Evolutionary conservation across 345 rosid species (phyloP).

Genomic region (Euclidium syriacum): DNA sequence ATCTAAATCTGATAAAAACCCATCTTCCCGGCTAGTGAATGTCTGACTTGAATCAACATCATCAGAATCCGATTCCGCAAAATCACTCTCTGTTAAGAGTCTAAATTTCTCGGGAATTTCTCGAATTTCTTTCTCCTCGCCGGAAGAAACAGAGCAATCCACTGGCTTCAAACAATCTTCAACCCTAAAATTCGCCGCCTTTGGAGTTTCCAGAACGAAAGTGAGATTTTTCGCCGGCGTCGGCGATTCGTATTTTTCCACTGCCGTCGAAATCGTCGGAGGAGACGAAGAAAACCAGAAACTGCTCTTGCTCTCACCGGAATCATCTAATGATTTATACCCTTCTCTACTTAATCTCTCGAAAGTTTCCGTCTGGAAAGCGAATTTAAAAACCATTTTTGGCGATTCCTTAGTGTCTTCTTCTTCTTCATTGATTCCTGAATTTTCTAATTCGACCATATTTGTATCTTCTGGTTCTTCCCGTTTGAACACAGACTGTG

Average conservation of each 20-base stretch:
- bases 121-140: background rate
- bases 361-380: constrained; percentile 55
- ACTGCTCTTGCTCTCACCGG: background rate
- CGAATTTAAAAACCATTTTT: constrained; percentile 55
- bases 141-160: constrained; percentile 11
- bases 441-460: constrained; percentile 9
- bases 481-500: background rate
- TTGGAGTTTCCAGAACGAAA: constrained; percentile 38
- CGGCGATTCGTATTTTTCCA: constrained; percentile 36
- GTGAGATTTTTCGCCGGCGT: constrained; percentile 34
- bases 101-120: constrained; percentile 14
- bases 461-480: background rate
- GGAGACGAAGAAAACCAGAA: constrained; percentile 18
- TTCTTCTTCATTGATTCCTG: constrained; percentile 1
- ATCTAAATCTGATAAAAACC: constrained; percentile 55
- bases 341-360: constrained; percentile 39
- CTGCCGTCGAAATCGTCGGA: constrained; percentile 23
- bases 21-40: constrained; percentile 39
- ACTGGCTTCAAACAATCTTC: constrained; percentile 25
- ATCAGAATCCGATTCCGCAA: constrained; percentile 39
- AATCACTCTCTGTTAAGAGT: constrained; percentile 45
- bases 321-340: background rate
- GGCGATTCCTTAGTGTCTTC: constrained; percentile 36
- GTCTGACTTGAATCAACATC: constrained; percentile 54
- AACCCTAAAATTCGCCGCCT: constrained; percentile 36